Evolutionary conservation across 768 basidiomycete genomes (phyloP), one percentile per base, ranked within the genome.

Genomic region (Amanita pallidorosea): DNA sequence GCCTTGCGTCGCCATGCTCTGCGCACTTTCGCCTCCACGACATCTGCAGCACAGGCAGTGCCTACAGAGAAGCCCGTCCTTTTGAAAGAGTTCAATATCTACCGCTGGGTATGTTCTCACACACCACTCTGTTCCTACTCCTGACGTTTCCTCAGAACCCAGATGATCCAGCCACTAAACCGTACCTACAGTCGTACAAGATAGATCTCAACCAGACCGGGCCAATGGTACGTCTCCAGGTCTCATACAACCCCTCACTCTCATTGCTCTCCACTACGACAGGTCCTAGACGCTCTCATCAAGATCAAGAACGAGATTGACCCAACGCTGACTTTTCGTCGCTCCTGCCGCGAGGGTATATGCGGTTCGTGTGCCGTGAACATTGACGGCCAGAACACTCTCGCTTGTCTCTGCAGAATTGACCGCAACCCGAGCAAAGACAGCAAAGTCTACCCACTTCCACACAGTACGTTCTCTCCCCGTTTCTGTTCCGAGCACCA

Each of bases 291-390:
- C 60, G 91, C 89, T 2, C 81, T 94, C 59, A 96, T 97, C 71
- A 97, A 98, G 72, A 97, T 99, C 65, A 99, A 99, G 81, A 97
- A 96, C 68, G 95, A 98, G 67, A 63, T 95, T 25, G 96, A 98
- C 71, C 88, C 95, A 2, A 98, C 95, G 1, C 76, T 99, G 29
- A 97, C 95, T 5, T 98, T 99, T 76, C 82, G 96, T 37, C 79
- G 92, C 37, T 89, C 86, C 17, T 95, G 91, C 72, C 70, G 91
- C 51, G 91, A 94, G 71, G 92, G 95, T 51, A 98, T 99, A 59
- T 99, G 95, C 61, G 95, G 95, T 35, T 93, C 90, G 5, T 98
- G 95, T 65, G 94, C 95, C 48, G 96, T 99, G 94, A 99, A 99
- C 75, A 88, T 99, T 64, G 84, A 98, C 65, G 95, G 95, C 47